Conservation (phyloP, 371 early-diverging fungal genomes). For the Mucor piriformis region DNA sequence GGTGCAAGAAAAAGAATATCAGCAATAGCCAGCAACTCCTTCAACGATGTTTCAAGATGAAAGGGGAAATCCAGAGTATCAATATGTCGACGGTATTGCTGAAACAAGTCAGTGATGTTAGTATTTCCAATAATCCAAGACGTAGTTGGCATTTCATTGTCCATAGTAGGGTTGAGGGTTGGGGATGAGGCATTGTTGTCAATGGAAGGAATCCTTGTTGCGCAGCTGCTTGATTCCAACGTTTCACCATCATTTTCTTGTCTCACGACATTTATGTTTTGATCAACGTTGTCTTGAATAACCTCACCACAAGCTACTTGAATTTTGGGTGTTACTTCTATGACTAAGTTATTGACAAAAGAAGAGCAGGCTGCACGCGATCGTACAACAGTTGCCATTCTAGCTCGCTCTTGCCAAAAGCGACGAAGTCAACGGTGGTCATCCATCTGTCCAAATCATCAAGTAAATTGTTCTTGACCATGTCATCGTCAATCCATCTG, state of each 20-base stretch:
- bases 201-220: conserved; percentile 21
- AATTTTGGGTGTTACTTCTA: conserved; percentile 14
- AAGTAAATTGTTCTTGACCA: conserved; percentile 13
- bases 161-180: conserved; percentile 23
- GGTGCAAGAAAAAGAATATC: conserved; percentile 26
- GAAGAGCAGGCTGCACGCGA: conserved; percentile 13
- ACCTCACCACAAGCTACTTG: no score
- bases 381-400: conserved; percentile 13
- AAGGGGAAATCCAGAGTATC: conserved; percentile 15
- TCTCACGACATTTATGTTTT: conserved; percentile 9
- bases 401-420: conserved; percentile 21
- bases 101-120: conserved; percentile 27
- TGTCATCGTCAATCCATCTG: conserved; percentile 12
- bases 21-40: conserved; percentile 21
- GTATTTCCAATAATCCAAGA: conserved; percentile 22
- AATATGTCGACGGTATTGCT: conserved; percentile 19
- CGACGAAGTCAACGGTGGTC: conserved; percentile 8
- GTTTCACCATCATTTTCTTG: conserved; percentile 9
- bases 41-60: conserved; percentile 25
- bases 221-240: conserved; percentile 21
- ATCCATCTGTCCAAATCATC: conserved; percentile 12
- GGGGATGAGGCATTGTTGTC: conserved; percentile 22
- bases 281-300: conserved; percentile 16
- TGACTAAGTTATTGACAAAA: conserved; percentile 18
- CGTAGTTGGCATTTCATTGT: conserved; percentile 22